Conservation (phyloP, 768 basidiomycete species). For the Boletellus ananiceps region DNA sequence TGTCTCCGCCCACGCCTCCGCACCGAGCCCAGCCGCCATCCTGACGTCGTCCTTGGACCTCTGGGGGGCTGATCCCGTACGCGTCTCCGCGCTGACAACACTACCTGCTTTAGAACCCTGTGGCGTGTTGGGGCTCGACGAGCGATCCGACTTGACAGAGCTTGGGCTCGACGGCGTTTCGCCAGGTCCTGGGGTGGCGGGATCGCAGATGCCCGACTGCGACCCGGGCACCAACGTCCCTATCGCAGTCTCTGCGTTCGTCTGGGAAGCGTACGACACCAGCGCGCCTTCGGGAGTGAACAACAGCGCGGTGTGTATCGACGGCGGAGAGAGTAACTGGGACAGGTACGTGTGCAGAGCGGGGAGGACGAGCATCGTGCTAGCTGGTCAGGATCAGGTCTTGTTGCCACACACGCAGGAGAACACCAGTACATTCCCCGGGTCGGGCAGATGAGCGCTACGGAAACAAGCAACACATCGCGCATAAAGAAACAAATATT, state of each 20-base stretch:
- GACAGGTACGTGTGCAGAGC: constrained; percentile 61
- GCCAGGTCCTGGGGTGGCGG: constrained; percentile 1
- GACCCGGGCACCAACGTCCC: constrained; percentile 1
- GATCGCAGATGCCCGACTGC: constrained; percentile 5
- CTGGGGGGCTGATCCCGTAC: constrained; percentile 5
- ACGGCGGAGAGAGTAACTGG: constrained; percentile 54
- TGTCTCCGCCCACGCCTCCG: constrained; percentile 77
- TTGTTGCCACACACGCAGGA: not conserved
- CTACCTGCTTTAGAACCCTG: constrained; percentile 13
- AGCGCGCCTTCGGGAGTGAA: constrained; percentile 73
- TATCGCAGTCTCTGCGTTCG: constrained; percentile 21
- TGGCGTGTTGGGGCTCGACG: constrained; percentile 7
- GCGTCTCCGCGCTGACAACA: constrained; percentile 4
- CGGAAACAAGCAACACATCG: constrained; percentile 16
- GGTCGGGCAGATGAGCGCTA: constrained; percentile 9
- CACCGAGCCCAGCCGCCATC: constrained; percentile 65
- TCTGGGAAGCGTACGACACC: constrained; percentile 56
- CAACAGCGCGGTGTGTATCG: constrained; percentile 66
- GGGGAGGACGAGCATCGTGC: constrained; percentile 63
- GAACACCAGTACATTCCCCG: constrained; percentile 26
- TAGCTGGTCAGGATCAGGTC: not conserved
- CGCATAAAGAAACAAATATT: not conserved
- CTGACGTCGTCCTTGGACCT: constrained; percentile 70
- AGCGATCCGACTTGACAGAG: constrained; percentile 8
- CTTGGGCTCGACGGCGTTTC: constrained; percentile 10